These are phyloP conservation scores for Luffa aegyptiaca DNA, from an alignment of 306 rosid genomes.

Conservation along the genomic window DNA sequence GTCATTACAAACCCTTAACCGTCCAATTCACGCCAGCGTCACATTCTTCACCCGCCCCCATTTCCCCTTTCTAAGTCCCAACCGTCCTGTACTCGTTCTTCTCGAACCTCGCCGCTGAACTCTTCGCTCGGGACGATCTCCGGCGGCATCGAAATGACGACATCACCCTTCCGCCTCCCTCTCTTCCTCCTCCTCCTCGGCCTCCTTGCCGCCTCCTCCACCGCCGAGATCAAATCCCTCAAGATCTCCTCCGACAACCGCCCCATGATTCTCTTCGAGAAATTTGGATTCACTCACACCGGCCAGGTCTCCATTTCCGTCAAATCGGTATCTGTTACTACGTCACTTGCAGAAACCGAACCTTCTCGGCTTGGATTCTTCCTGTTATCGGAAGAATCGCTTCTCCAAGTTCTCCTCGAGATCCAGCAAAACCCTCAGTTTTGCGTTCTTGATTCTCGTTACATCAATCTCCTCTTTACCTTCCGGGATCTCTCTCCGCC, in stretches of 20 bases:
- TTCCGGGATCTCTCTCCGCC: slow-evolving; percentile 74
- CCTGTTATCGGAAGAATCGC: slow-evolving; percentile 72
- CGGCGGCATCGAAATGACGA: slow-evolving; percentile 28
- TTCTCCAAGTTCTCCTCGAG: slow-evolving; percentile 73
- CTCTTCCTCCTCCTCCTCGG: slow-evolving; percentile 19
- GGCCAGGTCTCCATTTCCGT: slow-evolving; percentile 59
- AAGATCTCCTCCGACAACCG: slow-evolving; percentile 54
- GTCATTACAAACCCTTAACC: background rate
- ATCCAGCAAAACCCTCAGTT: slow-evolving; percentile 59
- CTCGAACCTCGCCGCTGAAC: background rate
- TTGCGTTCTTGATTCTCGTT: slow-evolving; percentile 62
- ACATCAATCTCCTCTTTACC: slow-evolving; percentile 37
- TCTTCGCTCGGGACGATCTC: background rate
- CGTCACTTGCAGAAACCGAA: slow-evolving; percentile 16
- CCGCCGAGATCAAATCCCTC: slow-evolving; percentile 74
- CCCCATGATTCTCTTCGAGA: slow-evolving; percentile 71
- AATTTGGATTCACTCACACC: slow-evolving; percentile 77
- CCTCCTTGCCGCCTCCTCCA: slow-evolving; percentile 18
- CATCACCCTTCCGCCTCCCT: slow-evolving; percentile 23
- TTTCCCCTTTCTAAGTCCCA: background rate
- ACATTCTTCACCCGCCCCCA: background rate
- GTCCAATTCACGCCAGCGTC: slow-evolving; percentile 9
- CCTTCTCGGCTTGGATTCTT: slow-evolving; percentile 68
- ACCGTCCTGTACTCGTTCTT: background rate
- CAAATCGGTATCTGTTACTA: slow-evolving; percentile 30